phyloP scores from a whole-genome alignment of 495 filamentous ascomycete genomes.

The Neurospora hispaniola region DNA sequence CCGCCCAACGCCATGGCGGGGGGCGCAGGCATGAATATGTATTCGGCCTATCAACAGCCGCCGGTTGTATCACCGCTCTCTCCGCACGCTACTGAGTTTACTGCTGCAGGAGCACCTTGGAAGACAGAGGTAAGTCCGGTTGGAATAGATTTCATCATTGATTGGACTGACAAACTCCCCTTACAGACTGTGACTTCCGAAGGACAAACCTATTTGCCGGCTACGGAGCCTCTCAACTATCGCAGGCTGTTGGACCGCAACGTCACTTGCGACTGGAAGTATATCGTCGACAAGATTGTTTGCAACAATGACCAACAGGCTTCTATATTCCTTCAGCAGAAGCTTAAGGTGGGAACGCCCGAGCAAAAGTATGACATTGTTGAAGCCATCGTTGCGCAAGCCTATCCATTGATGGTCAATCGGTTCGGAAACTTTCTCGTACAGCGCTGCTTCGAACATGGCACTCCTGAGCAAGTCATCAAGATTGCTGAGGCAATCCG shows the following conservation, averaged over 20 bases:
- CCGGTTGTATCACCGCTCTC: conserved; percentile 74
- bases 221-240: conserved; percentile 88
- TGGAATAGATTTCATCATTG: neutral
- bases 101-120: conserved; percentile 34
- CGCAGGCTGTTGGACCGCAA: conserved; percentile 91
- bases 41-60: conserved; percentile 55
- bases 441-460: conserved; percentile 97
- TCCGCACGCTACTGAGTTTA: conserved; percentile 76
- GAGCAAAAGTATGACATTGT: conserved; percentile 98
- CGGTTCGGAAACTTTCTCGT: conserved; percentile 97
- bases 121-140: conserved; percentile 41
- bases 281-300: conserved; percentile 98
- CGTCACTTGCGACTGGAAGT: conserved; percentile 97
- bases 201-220: conserved; percentile 70
- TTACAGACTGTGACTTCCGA: conserved; percentile 37
- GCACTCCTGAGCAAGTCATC: conserved; percentile 87
- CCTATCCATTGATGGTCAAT: conserved; percentile 94
- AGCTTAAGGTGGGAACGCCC: conserved; percentile 89
- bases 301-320: conserved; percentile 99
- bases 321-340: conserved; percentile 97
- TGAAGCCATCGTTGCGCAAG: conserved; percentile 89
- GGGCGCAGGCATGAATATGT: conserved; percentile 36
- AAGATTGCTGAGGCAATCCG: conserved; percentile 92
- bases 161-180: conserved; percentile 6
- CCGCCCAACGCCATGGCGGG: conserved; percentile 17